Base-by-base conservation (phyloP, 2,329 filamentous ascomycete genomes). In the Aspergillus carbonarius region DNA sequence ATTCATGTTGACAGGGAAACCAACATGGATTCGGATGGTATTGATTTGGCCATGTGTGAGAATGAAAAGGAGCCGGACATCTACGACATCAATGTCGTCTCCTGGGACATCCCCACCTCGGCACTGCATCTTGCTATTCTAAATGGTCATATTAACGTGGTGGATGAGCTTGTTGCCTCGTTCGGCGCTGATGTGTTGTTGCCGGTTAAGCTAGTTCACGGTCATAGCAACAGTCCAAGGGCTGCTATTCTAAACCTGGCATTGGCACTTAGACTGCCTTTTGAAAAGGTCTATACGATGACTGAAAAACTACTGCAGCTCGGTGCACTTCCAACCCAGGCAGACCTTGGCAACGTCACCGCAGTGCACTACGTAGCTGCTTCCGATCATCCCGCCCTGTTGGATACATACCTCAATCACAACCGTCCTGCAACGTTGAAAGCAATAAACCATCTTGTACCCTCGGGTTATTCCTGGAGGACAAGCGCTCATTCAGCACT, bases 111-210 rank as follows among this genome's bases (percentile, higher is more conserved):
- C 5, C 85, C 87, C 4, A 85, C 86, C 58, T 89, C 88, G 12
- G 86, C 92, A 1, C 80, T 96, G 5, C 92, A 96, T 71, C 81
- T 92, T 27, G 92, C 92, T 7, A 92, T 96, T 60, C 72, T 90
- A 1, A 84, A 85, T 60, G 91, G 90, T 0, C 87, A 93, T 63
- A 78, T 83, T 25, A 82, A 88, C 4, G 83, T 87, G 10, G 89
- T 93, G 13, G 84, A 87, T 58, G 73, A 85, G 23, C 82, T 96
- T 6, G 88, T 90, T 54, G 80, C 86, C 46, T 82, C 82, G 0
- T 95, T 91, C 68, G 92, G 90, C 7, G 90, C 91, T 4, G 91
- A 96, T 71, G 82, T 89, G 0, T 78, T 93, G 15, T 78, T 92
- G 20, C 91, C 91, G 0, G 80, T 95, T 70, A 93, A 93, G 72